Base-by-base conservation (phyloP, 2,329 filamentous ascomycete species). In the Aspergillus cejpii region DNA sequence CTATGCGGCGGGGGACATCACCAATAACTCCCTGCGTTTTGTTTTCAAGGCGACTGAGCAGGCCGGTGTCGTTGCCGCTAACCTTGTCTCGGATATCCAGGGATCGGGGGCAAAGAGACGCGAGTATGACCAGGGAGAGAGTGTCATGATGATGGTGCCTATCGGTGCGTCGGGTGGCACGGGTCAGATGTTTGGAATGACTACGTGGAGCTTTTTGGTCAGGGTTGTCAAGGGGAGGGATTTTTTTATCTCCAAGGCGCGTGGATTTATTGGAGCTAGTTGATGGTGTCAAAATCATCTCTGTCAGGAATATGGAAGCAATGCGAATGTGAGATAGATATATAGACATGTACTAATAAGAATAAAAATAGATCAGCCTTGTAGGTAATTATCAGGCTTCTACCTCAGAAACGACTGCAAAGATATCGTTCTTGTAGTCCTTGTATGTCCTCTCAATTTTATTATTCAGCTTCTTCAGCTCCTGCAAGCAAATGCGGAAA, bases 151-250 rank as follows among this genome's bases (percentile, higher is more conserved):
- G 60, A 17, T 57, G 1, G 62, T 64, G 1, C 61, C 62, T 3
- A 38, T 65, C 6, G 62, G 62, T 8, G 45, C 45, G 34, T 8
- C 44, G 14, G 52, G 50, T 11, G 62, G 62, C 1, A 63, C 60
- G 1, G 62, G 62, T 2, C 59, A 59, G 39, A n/a, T 62, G 15
- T 62, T 62, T 39, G 68, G 70, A 1, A 58, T 60, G 39, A 61
- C 55, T 34, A 46, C 69, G 2, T 71, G 66, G 6, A 66, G 63
- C 39, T 57, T 64, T 42, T 59, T 73, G 62, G 66, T 74, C 3
- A 64, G 60, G 62, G 52, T 63, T 49, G 63, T 71, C 45, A 74
- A 74, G 56, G 68, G 69, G 8, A 59, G 63, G 41, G 69, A 72
- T 44, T 73, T 66, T 40, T 56, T 73, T 11, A 43, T 63, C 17